These are phyloP conservation scores for Aciculosporium take DNA, from an alignment of 2,329 filamentous ascomycete genomes.

Conservation along the genomic window DNA sequence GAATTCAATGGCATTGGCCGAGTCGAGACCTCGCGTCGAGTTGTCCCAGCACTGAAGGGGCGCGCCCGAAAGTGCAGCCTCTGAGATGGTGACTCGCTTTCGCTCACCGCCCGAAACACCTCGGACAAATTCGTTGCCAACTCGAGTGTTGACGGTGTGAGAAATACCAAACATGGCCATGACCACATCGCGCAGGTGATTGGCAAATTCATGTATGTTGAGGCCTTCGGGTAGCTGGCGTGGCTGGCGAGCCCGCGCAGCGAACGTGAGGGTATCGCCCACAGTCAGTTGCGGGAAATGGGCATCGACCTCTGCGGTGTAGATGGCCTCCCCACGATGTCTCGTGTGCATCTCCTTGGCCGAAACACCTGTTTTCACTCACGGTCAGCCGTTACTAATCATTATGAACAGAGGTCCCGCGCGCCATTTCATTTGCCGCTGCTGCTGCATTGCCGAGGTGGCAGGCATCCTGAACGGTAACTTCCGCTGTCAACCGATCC, in stretches of 20 bases:
- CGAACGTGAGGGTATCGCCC: constrained; percentile 66
- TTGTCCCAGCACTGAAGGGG: constrained; percentile 58
- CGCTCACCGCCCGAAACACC: constrained; percentile 64
- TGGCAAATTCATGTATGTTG: constrained; percentile 28
- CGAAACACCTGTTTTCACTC: constrained; percentile 34
- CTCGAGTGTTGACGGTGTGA: constrained; percentile 57
- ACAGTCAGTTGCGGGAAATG: constrained; percentile 68
- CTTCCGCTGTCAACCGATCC: constrained; percentile 3
- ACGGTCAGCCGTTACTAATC: constrained; percentile 6
- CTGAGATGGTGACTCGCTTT: constrained; percentile 50
- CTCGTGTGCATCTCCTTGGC: constrained; percentile 61
- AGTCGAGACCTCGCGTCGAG: constrained; percentile 59
- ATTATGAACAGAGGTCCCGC: not conserved
- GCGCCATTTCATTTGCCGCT: not conserved
- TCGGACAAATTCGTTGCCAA: constrained; percentile 62
- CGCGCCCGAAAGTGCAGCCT: constrained; percentile 43
- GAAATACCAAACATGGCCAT: constrained; percentile 65
- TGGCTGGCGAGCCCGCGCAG: constrained; percentile 55
- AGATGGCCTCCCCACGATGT: constrained; percentile 76
- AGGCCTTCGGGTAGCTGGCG: constrained; percentile 45
- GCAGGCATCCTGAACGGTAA: not conserved
- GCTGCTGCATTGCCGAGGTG: not conserved
- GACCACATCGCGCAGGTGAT: constrained; percentile 54
- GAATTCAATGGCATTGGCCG: constrained; percentile 63
- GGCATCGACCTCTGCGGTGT: constrained; percentile 72